These are phyloP conservation scores for Phalaenopsis hybrid DNA, from an alignment of 116 monocot species.

Conservation along the genomic window DNA sequence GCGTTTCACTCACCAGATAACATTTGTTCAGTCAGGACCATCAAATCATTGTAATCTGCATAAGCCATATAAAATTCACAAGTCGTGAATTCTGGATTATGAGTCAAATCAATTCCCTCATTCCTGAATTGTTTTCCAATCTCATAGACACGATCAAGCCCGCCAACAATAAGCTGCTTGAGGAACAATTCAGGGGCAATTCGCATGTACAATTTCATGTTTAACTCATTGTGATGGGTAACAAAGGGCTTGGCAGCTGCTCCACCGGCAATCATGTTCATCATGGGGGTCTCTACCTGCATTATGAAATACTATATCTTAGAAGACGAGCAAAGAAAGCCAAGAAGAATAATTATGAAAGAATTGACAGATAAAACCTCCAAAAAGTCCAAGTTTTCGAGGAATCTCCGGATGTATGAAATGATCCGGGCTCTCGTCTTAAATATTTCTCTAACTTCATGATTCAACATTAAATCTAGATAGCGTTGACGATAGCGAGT, in stretches of 20 bases:
- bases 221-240: conserved; percentile 92
- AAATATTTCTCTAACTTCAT: conserved; percentile 90
- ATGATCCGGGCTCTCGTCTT: conserved; percentile 73
- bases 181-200: conserved; percentile 90
- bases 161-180: conserved; percentile 85
- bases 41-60: conserved; percentile 96
- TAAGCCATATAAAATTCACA: conserved; percentile 98
- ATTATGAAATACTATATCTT: neutral
- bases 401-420: conserved; percentile 52
- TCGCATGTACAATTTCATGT: conserved; percentile 87
- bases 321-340: neutral
- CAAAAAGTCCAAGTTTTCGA: conserved; percentile 61
- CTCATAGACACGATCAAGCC: conserved; percentile 88
- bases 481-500: conserved; percentile 94
- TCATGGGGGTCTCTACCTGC: conserved; percentile 97
- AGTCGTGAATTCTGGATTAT: conserved; percentile 97
- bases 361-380: conserved; percentile 46
- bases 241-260: conserved; percentile 96
- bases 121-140: conserved; percentile 97
- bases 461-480: conserved; percentile 81
- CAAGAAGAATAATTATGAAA: neutral
- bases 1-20: conserved; percentile 47
- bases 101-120: conserved; percentile 94
- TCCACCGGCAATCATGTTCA: conserved; percentile 98
- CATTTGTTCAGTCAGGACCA: conserved; percentile 83